Evolutionary conservation across 2,329 filamentous ascomycete genomes (phyloP).

Genomic region (Apiospora kogelbergensis): DNA sequence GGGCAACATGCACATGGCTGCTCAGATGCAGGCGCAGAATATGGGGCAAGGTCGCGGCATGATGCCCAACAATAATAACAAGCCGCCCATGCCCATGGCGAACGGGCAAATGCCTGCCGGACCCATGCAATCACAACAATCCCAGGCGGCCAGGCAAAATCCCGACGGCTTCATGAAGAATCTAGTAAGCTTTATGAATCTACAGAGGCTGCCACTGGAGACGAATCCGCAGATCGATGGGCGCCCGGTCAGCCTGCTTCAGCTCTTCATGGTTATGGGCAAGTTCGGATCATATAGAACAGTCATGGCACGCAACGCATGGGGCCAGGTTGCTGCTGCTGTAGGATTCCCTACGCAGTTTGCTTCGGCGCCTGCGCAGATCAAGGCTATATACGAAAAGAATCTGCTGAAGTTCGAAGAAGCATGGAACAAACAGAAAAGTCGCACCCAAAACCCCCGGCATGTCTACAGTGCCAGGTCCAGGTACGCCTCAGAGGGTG

Average conservation of each 20-base stretch:
- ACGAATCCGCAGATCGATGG: conserved; percentile 72
- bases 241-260: conserved; percentile 70
- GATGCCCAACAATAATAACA: conserved; percentile 40
- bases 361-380: conserved; percentile 65
- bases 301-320: conserved; percentile 68
- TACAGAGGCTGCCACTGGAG: conserved; percentile 72
- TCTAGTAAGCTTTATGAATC: conserved; percentile 74
- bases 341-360: conserved; percentile 64
- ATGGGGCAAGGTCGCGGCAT: conserved; percentile 45
- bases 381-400: conserved; percentile 72
- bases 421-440: conserved; percentile 58
- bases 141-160: conserved; percentile 43
- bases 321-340: conserved; percentile 69
- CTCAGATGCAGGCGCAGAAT: conserved; percentile 51
- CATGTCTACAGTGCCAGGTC: conserved; percentile 32
- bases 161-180: conserved; percentile 75
- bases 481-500: conserved; percentile 44
- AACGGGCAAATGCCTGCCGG: conserved; percentile 50
- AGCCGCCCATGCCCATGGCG: conserved; percentile 49
- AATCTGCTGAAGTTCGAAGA: conserved; percentile 79
- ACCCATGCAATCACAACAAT: conserved; percentile 47
- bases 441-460: conserved; percentile 46
- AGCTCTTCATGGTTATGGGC: conserved; percentile 75
- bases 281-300: conserved; percentile 76
- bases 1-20: conserved; percentile 47